Evolutionary conservation across 495 filamentous ascomycete species (phyloP), one percentile per base, ranked within the genome.

Genomic region (Penicillium pancosmium): DNA sequence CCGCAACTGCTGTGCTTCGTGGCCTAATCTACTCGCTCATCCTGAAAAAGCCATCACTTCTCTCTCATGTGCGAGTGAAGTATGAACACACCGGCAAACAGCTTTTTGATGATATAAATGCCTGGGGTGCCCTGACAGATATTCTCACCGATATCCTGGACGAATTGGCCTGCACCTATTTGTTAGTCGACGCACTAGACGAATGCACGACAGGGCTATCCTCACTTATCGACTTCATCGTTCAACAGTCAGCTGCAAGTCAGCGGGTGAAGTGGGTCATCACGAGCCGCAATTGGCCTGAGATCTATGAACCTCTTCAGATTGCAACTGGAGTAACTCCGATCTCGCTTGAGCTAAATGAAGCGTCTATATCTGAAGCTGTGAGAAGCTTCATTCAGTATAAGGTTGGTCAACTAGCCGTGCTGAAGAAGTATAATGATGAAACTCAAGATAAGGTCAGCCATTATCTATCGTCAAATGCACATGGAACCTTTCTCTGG

Each of bases 181-280:
- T 79, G 54, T 54, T 82, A 1, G 67, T 83, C 43, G 78, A 84
- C 61, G 77, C 77, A 2, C 70, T 84, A 3, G 78, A 82, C 57
- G 79, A 84, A 65, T 82, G 75, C 54, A 58, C 57, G 5, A 52
- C 27, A 13, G 72, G 64, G 25, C 56, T 68, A 19, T n/a, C 9
- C 13, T 27, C 23, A 9, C 46, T 81, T 50, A 62, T 79, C 2
- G 25, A 69, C 16, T 56, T 79, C 2, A 72, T 79, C 34, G 6
- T 53, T 9, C 15, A 70, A 25, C 6, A 48, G 4, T 48, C 21
- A 61, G 21, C 21, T 11, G 10, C 13, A 9, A 23, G n/a, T 27
- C 21, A 9, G 15, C 11, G 6, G 5, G 57, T 68, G 11, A 75
- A 73, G 43, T 73, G 65, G 70, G 52, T 73, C 52, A 56, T 73